These are phyloP conservation scores for Pleurozium schreberi DNA, from an alignment of 225 moss, liverwort and hornwort species.

Conservation along the genomic window DNA sequence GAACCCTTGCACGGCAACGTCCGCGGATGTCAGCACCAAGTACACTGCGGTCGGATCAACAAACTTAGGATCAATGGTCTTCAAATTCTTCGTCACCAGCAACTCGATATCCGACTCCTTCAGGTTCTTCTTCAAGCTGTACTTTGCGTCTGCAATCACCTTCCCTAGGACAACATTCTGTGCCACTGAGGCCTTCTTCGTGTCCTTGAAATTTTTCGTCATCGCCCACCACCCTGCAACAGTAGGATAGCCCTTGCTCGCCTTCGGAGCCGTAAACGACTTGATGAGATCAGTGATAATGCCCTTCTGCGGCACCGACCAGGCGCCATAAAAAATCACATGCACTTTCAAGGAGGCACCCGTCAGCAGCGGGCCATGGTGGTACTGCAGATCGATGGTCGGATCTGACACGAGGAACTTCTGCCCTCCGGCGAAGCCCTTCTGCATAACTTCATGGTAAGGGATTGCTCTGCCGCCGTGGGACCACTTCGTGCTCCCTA, in stretches of 20 bases:
- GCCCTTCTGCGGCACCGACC: slow-evolving; percentile 1
- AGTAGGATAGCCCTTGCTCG: not conserved
- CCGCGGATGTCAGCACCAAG: slow-evolving; percentile 23
- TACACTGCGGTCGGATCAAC: slow-evolving; percentile 10
- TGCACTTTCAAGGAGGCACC: not conserved
- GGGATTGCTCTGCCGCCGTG: slow-evolving; percentile 8
- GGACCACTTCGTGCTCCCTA: not conserved
- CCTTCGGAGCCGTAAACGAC: not conserved
- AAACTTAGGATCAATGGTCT: not conserved
- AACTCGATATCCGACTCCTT: slow-evolving; percentile 16
- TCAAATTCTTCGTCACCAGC: slow-evolving; percentile 3
- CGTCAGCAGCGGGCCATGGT: slow-evolving; percentile 20
- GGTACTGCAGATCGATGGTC: slow-evolving; percentile 5
- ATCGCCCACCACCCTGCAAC: slow-evolving; percentile 35
- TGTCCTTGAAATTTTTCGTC: slow-evolving; percentile 11
- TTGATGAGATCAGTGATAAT: slow-evolving; percentile 16
- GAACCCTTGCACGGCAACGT: slow-evolving; percentile 39
- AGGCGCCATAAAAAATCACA: slow-evolving; percentile 23
- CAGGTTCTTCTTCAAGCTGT: slow-evolving; percentile 20
- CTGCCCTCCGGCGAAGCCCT: not conserved
- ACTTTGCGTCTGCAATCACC: not conserved
- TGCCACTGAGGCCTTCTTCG: not conserved
- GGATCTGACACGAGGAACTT: slow-evolving; percentile 24
- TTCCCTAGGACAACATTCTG: slow-evolving; percentile 6
- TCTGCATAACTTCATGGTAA: not conserved